Evolutionary conservation across 2,329 filamentous ascomycete species (phyloP), one percentile per base, ranked within the genome.

Genomic region (Diaporthe batatas): DNA sequence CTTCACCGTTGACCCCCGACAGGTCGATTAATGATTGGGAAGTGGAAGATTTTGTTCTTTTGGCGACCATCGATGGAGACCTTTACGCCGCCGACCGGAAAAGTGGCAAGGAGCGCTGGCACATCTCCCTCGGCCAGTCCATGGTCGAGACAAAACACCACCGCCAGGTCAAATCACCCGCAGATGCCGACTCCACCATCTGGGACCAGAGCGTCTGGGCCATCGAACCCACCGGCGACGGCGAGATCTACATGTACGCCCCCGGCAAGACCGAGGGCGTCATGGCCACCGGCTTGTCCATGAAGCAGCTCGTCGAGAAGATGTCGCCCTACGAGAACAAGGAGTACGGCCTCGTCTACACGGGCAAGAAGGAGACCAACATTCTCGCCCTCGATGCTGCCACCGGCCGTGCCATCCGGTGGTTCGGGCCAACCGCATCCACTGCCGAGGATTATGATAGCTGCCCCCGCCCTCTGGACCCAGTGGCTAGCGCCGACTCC

Each of bases 51-150:
- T 97, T 98, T 90, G 94, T 98, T 86, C 94, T 99, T 88, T 89
- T 99, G 93, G 96, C 96, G 94, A 98, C 96, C 90, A 94, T 98
- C 91, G 95, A 98, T 88, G 96, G 96, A 88, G 94, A 94, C 82
- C 91, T 98, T 80, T 94, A 98, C 86, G 95, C 96, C 82, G 91
- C 91, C 83, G 94, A 98, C 86, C 91, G 96, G 79, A 93, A 92
- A 81, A 96, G 93, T 68, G 96, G 96, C 78, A 89, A 92, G 75
- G 89, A 93, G 78, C 92, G 92, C 81, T 98, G 96, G 96, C 92
- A 93, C 79, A 88, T 98, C 75, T 91, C 94, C 82, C 91, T 93
- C 74, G 93, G 94, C 77, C 91, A 92, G 78, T 94, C 96, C 77
- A 95, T 98, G 90, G 92, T 98, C 75, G 93, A 98, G 83, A 98